A percentile compares a stretch with the other conserved stretches of the same genome.
phyloP scores from a whole-genome alignment of 1,139 yeast genomes.

The Pichia sp. region DNA sequence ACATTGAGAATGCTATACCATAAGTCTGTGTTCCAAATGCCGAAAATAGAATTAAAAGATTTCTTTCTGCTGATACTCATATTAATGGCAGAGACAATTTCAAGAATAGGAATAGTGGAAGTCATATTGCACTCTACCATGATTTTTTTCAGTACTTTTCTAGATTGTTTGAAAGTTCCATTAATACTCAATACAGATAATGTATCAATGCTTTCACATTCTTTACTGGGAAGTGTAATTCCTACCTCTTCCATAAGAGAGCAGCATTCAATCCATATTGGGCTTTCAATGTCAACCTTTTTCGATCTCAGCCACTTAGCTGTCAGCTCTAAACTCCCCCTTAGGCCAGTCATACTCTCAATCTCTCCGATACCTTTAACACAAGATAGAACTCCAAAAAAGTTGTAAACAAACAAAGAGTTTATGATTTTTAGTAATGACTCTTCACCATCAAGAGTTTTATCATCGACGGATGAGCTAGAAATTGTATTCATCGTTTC shows the following conservation, averaged over 20 bases:
- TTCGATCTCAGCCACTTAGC: constrained; percentile 35
- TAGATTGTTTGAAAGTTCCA: constrained; percentile 46
- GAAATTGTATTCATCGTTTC: constrained; percentile 22
- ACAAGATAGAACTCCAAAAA: constrained; percentile 22
- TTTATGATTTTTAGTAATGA: constrained; percentile 20
- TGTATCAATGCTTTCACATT: not conserved
- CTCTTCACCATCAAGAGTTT: constrained; percentile 16
- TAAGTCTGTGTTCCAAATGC: constrained; percentile 15
- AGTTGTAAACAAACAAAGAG: constrained; percentile 18
- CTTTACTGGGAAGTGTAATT: constrained; percentile 1
- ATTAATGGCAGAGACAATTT: constrained; percentile 18
- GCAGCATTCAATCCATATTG: constrained; percentile 8
- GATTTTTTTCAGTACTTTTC: constrained; percentile 49
- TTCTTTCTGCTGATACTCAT: not conserved
- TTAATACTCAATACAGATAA: constrained; percentile 11
- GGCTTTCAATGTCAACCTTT: constrained; percentile 10
- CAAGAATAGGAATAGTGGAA: constrained; percentile 32
- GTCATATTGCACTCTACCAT: constrained; percentile 52
- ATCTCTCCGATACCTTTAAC: constrained; percentile 17
- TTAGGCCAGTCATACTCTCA: constrained; percentile 18
- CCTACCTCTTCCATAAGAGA: constrained; percentile 11
- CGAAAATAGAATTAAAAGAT: constrained; percentile 8
- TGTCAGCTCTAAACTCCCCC: constrained; percentile 31
- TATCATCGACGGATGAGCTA: not conserved
- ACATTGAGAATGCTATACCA: constrained; percentile 13